phyloP scores from a whole-genome alignment of 1,284 basidiomycete species.

The Amylostereum areolatum region DNA sequence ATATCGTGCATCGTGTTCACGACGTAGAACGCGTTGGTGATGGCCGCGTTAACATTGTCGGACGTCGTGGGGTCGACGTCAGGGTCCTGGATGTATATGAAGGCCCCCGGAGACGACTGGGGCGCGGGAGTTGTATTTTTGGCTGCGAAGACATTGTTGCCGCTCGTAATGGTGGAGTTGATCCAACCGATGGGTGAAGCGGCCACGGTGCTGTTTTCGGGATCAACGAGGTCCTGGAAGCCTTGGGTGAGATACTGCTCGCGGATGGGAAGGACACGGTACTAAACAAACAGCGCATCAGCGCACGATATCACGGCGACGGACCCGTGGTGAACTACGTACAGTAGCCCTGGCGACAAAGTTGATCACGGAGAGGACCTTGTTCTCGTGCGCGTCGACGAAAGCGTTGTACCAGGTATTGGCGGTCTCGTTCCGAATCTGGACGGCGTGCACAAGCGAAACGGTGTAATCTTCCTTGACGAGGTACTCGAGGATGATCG shows the following conservation, averaged over 20 bases:
- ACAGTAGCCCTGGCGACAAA: conserved; percentile 43
- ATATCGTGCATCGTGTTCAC: conserved; percentile 46
- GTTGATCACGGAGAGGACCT: conserved; percentile 50
- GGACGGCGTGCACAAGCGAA: conserved; percentile 47
- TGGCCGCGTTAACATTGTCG: conserved; percentile 42
- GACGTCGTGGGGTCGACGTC: conserved; percentile 19
- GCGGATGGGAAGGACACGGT: conserved; percentile 36
- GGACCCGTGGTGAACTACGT: no score
- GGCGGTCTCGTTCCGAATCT: conserved; percentile 46
- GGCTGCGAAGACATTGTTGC: conserved; percentile 37
- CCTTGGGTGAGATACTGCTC: conserved; percentile 32
- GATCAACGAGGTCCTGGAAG: conserved; percentile 33
- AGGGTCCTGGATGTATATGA: conserved; percentile 29
- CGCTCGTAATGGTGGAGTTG: conserved; percentile 25
- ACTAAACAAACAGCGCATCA: conserved; percentile 26
- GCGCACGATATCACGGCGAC: no score
- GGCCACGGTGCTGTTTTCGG: conserved; percentile 30
- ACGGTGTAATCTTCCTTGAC: conserved; percentile 40
- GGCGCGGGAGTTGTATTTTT: conserved; percentile 20
- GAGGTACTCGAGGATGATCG: conserved; percentile 40
- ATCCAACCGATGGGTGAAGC: conserved; percentile 49
- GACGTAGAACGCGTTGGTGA: conserved; percentile 51
- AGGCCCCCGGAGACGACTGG: conserved; percentile 28
- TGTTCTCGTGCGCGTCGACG: conserved; percentile 51
- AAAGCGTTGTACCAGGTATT: conserved; percentile 61